Evolutionary conservation across 2,329 filamentous ascomycete genomes (phyloP).

Genomic region (Aspergillus ibericus): DNA sequence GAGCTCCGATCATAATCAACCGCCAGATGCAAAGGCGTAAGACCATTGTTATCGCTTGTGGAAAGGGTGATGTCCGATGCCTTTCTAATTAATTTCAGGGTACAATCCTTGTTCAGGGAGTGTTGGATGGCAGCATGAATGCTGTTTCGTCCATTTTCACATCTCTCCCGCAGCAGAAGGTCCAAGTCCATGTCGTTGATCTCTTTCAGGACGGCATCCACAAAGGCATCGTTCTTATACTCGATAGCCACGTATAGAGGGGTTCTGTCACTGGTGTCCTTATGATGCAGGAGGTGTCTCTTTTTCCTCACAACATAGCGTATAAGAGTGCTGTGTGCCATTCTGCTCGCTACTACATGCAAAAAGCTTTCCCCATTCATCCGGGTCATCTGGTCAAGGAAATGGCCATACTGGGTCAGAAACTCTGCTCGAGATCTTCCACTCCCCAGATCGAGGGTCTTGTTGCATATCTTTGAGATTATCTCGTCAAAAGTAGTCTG

Average conservation of each 20-base stretch:
- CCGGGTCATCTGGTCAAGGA: neutral
- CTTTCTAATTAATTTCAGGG: neutral
- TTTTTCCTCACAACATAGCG: neutral
- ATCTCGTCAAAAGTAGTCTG: neutral
- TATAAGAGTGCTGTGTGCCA: neutral
- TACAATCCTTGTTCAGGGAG: neutral
- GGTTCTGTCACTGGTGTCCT: neutral
- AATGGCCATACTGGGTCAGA: neutral
- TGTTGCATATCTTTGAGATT: neutral
- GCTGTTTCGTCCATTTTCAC: neutral
- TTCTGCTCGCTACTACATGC: neutral
- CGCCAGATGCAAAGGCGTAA: neutral
- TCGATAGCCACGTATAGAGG: neutral
- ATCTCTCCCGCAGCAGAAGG: neutral
- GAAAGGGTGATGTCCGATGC: neutral
- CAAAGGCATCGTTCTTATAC: neutral
- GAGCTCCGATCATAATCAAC: neutral
- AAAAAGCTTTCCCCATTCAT: neutral
- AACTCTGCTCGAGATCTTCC: neutral
- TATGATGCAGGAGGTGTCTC: neutral
- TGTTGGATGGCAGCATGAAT: neutral
- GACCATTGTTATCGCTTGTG: neutral
- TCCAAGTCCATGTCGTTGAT: neutral
- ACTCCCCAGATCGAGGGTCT: neutral
- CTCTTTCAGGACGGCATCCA: neutral